Evolutionary conservation across 2,329 filamentous ascomycete species (phyloP), one percentile per base, ranked within the genome.

Genomic region (Pseudopithomyces chartarum): DNA sequence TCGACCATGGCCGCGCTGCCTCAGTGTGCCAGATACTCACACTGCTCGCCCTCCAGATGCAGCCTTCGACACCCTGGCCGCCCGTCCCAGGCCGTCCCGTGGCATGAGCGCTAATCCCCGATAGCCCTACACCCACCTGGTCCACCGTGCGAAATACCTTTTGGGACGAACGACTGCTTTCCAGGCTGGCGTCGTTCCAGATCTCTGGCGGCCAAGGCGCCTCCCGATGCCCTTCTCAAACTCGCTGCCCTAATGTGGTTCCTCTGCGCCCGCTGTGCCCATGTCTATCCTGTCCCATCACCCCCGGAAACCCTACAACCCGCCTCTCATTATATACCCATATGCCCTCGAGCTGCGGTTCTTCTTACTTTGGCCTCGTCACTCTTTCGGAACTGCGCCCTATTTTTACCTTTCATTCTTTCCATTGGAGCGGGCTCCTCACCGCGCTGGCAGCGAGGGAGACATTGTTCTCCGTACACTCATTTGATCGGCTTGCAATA

Each of bases 171-270:
- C 71, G 69, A 66, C 67, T 74, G 67, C 70, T 51, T 58, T 59
- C 66, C 63, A 69, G 60, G 68, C 67, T 72, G 65, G 73, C 62
- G 66, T 64, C 62, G 73, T 76, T 75, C 70, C 73, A 76, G 71
- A 73, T 75, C 67, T 66, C 64, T 71, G 74, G 71, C 72, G 74
- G 73, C 73, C 73, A 75, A 76, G 73, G 68, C 73, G 64, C 69
- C 63, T 74, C 70, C 62, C 69, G 73, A 73, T 60, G 72, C 71
- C 70, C 61, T 67, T 64, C 70, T 75, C 73, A 75, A 76, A 74
- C 73, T 61, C 57, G 64, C 64, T 63, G 62, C 60, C 65, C 61
- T 65, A 53, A 58, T 65, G 63, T 73, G 61, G 70, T 75, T 73
- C 69, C 67, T 67, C 70, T 74, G 71, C 67, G 64, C 70, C 68